Evolutionary conservation across 23 red algal genomes (phyloP).

Genomic region (Cyanidium caldarium): DNA sequence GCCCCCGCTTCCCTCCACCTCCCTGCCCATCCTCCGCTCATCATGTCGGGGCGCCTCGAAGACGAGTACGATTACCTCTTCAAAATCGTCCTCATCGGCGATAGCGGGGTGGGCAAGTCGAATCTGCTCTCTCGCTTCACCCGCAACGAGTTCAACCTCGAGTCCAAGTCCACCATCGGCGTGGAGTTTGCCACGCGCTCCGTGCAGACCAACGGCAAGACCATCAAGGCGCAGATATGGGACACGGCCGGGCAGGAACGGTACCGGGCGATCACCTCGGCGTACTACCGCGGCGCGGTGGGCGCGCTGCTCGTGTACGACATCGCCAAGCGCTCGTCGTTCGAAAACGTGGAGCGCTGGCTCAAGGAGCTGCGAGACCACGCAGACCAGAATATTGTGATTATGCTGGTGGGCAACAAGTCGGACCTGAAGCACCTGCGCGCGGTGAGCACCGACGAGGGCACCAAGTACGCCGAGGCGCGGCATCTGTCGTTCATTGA

Average conservation of each 20-base stretch:
- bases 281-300: slow-evolving; percentile 86
- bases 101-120: slow-evolving; percentile 66
- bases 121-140: slow-evolving; percentile 92
- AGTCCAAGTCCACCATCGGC: slow-evolving; percentile 91
- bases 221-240: slow-evolving; percentile 95
- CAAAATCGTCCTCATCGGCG: slow-evolving; percentile 45
- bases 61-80: slow-evolving; percentile 97
- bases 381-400: slow-evolving; percentile 84
- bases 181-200: slow-evolving; percentile 93
- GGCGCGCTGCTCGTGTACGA: slow-evolving; percentile 85
- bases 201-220: slow-evolving; percentile 80
- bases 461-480: slow-evolving; percentile 39
- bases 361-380: slow-evolving; percentile 88
- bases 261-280: slow-evolving; percentile 89
- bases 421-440: slow-evolving; percentile 75
- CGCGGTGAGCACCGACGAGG: slow-evolving; percentile 73
- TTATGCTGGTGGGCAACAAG: slow-evolving; percentile 96
- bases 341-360: slow-evolving; percentile 79
- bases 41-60: slow-evolving; percentile 34
- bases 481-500: slow-evolving; percentile 71
- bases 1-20: too few relatives aligned
- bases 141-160: slow-evolving; percentile 90
- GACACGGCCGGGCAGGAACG: slow-evolving; percentile 93
- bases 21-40: too few relatives aligned
- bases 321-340: slow-evolving; percentile 73